phyloP scores from a whole-genome alignment of 2,329 filamentous ascomycete species.

The Aspergillus sp. region DNA sequence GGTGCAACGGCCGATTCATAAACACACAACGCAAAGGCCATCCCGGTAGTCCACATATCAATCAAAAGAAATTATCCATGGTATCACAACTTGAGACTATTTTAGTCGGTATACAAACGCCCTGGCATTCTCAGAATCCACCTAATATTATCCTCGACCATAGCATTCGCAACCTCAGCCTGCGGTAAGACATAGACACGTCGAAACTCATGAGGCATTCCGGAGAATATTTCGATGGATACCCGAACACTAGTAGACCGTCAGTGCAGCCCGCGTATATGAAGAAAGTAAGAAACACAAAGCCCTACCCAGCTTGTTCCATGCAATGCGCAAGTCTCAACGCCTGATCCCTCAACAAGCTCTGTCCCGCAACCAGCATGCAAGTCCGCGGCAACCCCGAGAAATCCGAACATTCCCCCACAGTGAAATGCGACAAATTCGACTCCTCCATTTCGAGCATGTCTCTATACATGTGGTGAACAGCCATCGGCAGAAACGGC shows the following conservation, averaged over 20 bases:
- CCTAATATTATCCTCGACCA: slow-evolving; percentile 32
- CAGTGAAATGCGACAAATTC: slow-evolving; percentile 26
- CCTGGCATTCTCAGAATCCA: slow-evolving; percentile 22
- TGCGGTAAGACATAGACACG: slow-evolving; percentile 29
- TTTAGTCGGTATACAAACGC: too few relatives aligned
- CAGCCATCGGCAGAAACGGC: slow-evolving; percentile 50
- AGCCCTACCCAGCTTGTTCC: slow-evolving; percentile 46
- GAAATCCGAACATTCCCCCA: slow-evolving; percentile 46
- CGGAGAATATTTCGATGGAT: slow-evolving; percentile 52
- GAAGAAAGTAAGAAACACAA: not conserved
- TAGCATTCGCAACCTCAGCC: slow-evolving; percentile 25
- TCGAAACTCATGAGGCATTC: slow-evolving; percentile 57
- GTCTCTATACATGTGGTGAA: slow-evolving; percentile 37
- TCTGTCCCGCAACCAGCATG: slow-evolving; percentile 50
- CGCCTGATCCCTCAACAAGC: slow-evolving; percentile 54
- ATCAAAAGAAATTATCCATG: too few relatives aligned
- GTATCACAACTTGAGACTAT: too few relatives aligned
- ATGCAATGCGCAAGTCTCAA: slow-evolving; percentile 50
- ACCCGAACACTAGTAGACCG: slow-evolving; percentile 48
- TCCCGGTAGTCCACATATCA: not conserved
- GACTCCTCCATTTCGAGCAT: slow-evolving; percentile 29
- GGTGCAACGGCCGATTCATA: not conserved
- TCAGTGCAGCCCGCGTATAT: not conserved
- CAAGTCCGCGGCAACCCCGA: slow-evolving; percentile 48
- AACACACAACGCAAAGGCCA: not conserved